A percentile compares a stretch with the other conserved stretches of the same genome.
phyloP scores from a whole-genome alignment of 768 basidiomycete genomes.

The Cystofilobasidium capitatum region DNA sequence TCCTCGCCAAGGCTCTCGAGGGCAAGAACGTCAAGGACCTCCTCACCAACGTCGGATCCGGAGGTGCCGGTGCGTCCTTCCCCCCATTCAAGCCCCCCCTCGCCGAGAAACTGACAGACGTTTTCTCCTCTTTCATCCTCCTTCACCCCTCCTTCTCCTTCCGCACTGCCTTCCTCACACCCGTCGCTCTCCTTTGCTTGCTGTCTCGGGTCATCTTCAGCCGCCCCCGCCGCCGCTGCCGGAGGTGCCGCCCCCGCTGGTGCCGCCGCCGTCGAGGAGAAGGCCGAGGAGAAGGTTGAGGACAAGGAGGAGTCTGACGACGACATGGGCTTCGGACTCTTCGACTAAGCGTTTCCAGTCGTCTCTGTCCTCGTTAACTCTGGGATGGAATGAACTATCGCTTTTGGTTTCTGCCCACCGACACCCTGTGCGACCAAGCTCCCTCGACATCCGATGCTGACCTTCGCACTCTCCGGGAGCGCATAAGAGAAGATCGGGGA shows the following conservation, averaged over 20 bases:
- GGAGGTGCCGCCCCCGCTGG: conserved; percentile 55
- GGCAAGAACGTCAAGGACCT: conserved; percentile 96
- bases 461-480: too few species aligned
- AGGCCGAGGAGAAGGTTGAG: conserved; percentile 62
- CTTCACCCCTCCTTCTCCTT: neutral
- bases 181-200: neutral
- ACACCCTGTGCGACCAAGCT: too few species aligned
- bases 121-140: neutral
- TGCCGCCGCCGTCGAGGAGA: conserved; percentile 55
- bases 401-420: too few species aligned
- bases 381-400: too few species aligned
- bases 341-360: too few species aligned
- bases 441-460: too few species aligned
- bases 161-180: neutral
- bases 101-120: neutral
- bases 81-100: too few species aligned
- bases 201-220: too few species aligned
- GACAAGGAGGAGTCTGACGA: conserved; percentile 67
- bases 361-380: too few species aligned
- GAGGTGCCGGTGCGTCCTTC: conserved; percentile 58
- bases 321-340: conserved; percentile 42
- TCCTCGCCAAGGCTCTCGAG: conserved; percentile 95
- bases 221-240: conserved; percentile 49
- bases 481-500: too few species aligned
- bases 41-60: conserved; percentile 86